A percentile compares a stretch with the other conserved stretches of the same genome.
These are phyloP conservation scores for Licmophora abbreviata DNA, from an alignment of 108 stramenopile genomes.

Conservation along the genomic window DNA sequence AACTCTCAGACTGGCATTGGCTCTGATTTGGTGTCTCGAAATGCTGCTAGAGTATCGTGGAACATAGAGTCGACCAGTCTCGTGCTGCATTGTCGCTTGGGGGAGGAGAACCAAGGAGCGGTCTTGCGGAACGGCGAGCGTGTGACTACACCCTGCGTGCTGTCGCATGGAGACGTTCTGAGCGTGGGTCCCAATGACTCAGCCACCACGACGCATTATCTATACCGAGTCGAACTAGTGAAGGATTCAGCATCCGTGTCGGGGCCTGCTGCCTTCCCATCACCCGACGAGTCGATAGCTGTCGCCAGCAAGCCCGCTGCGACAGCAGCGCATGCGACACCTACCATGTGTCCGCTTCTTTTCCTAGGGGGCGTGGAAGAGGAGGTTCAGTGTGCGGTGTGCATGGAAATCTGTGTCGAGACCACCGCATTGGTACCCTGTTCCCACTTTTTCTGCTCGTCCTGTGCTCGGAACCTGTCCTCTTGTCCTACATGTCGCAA, in stretches of 20 bases:
- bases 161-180: too few species aligned
- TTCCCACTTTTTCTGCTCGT: background rate
- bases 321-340: background rate
- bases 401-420: background rate
- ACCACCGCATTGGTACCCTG: background rate
- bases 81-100: too few species aligned
- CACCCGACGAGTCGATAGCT: background rate
- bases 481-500: background rate
- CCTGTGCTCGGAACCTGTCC: background rate
- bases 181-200: background rate
- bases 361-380: background rate
- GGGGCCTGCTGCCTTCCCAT: too few species aligned
- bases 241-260: too few species aligned
- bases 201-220: background rate
- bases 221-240: too few species aligned
- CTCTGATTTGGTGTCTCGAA: too few species aligned
- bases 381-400: background rate
- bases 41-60: too few species aligned
- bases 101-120: too few species aligned
- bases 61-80: too few species aligned
- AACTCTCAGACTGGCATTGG: too few species aligned
- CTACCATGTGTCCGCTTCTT: background rate
- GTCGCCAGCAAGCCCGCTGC: background rate
- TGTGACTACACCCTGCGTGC: too few species aligned
- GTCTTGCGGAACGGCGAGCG: too few species aligned